Evolutionary conservation across 192 early-diverging fungal genomes (phyloP), one percentile per base, ranked within the genome.

Genomic region (Paraglomus brasilianum): DNA sequence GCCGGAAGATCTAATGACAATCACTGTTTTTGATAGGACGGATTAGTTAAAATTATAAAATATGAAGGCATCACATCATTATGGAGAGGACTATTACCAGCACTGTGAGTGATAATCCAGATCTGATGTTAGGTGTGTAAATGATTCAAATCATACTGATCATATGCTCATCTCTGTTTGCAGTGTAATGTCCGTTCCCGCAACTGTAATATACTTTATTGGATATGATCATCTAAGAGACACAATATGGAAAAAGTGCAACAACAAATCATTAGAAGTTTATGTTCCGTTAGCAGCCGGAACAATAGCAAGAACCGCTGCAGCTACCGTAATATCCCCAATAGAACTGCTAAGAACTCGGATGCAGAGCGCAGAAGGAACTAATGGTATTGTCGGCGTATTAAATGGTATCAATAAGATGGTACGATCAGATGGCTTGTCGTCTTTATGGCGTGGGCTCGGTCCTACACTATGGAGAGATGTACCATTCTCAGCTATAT

Each of bases 401-500:
- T 77, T 89, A 43, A 74, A 75, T 15, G 82, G 85, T 15, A 77
- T 94, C 2, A 64, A 73, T 40, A 69, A 59, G 0, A 93, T 93
- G 85, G 84, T 89, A 2, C 55, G 74, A n/a, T 42, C 65, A 1
- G 73, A 81, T 53, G 95, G 94, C 0, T 43, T 82, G 17, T 47
- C 76, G 14, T 82, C 89, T 0, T 78, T 98, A 36, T 98, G 92
- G 92, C 81, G 93, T 41, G 96, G 96, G 1, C 78, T 98, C 11
- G 83, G 81, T 8, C 90, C 95, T 14, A 96, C 94, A 1, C 75
- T 98, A 38, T 90, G 90, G 88, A 83, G 96, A n/a, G 96, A 98
- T 77, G 93, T 95, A 17, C 96, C 96, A 0, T 98, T 98, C 72
- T 94, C 92, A 50, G 93, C 89, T 0, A 83, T 96, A n/a, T 96